Evolutionary conservation across 176 grass and related monocot genomes (phyloP).

Genomic region (Pontederia crassipes): DNA sequence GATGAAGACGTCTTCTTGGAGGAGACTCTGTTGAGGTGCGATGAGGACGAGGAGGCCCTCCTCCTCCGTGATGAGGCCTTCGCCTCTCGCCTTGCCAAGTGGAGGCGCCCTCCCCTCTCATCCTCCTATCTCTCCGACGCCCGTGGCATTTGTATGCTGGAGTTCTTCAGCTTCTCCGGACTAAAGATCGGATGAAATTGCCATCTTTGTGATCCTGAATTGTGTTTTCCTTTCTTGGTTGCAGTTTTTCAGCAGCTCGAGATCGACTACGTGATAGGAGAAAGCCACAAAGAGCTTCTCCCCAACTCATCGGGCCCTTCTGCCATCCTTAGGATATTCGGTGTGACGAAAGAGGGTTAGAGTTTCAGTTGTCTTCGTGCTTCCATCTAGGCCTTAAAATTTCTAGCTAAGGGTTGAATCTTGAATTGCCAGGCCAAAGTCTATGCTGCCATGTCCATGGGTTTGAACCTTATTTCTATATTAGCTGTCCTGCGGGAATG

Average conservation of each 20-base stretch:
- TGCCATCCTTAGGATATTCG: conserved; percentile 88
- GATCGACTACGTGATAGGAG: conserved; percentile 91
- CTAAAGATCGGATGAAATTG: no score
- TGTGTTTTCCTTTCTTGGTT: conserved; percentile 15
- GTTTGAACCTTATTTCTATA: conserved; percentile 96
- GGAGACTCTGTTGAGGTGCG: conserved; percentile 42
- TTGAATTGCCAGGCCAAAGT: conserved; percentile 53
- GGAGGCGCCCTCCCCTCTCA: conserved; percentile 69
- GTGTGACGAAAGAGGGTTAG: conserved; percentile 92
- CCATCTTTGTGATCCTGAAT: conserved; percentile 11
- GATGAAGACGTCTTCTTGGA: conserved; percentile 92
- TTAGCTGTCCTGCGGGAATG: conserved; percentile 67
- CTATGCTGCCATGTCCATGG: conserved; percentile 93
- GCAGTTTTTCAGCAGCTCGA: conserved; percentile 96
- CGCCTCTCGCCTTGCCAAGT: conserved; percentile 56
- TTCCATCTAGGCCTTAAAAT: no score
- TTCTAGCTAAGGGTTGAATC: conserved; percentile 4
- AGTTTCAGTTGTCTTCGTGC: not conserved
- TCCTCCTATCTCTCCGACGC: conserved; percentile 30
- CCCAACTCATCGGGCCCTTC: conserved; percentile 71
- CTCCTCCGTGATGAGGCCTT: conserved; percentile 57
- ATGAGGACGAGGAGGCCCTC: conserved; percentile 73
- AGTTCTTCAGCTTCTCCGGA: not conserved
- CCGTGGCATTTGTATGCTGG: conserved; percentile 26
- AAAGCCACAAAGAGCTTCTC: conserved; percentile 67